Evolutionary conservation across 257 asterid genomes (phyloP).

Genomic region (Eucommia ulmoides): DNA sequence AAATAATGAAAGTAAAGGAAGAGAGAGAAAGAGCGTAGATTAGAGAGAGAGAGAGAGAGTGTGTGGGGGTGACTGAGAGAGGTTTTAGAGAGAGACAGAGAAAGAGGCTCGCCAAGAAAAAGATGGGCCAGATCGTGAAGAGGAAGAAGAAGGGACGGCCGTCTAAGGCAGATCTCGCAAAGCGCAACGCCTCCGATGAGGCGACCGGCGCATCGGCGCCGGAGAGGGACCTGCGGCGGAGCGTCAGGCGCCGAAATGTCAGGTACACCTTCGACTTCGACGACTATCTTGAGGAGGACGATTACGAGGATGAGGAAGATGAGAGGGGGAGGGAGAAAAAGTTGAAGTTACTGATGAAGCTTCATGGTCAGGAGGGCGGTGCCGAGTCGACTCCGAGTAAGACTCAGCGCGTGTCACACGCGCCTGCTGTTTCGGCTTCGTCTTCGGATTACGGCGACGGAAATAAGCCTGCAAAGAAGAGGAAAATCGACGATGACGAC

Average conservation of each 20-base stretch:
- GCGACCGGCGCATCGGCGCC: conserved; percentile 8
- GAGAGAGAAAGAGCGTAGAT: conserved; percentile 57
- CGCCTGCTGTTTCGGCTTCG: conserved; percentile 25
- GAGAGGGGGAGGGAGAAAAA: conserved; percentile 67
- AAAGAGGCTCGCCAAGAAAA: conserved; percentile 8
- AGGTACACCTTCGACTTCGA: conserved; percentile 87
- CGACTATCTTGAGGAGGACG: conserved; percentile 91
- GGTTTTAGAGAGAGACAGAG: not conserved
- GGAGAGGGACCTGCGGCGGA: conserved; percentile 66
- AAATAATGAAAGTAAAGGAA: conserved; percentile 45
- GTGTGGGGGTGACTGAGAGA: not conserved
- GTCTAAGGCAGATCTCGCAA: conserved; percentile 53
- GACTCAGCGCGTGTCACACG: conserved; percentile 41
- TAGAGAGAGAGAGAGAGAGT: conserved; percentile 9
- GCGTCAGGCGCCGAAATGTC: conserved; percentile 79
- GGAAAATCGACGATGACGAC: conserved; percentile 32
- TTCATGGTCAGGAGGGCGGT: conserved; percentile 19
- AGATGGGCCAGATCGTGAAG: conserved; percentile 90
- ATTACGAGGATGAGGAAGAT: conserved; percentile 55
- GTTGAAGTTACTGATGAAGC: conserved; percentile 59
- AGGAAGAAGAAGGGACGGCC: conserved; percentile 94
- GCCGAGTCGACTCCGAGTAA: conserved; percentile 19
- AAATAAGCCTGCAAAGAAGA: conserved; percentile 49
- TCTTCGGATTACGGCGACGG: conserved; percentile 25
- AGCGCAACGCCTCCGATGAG: conserved; percentile 11